A percentile compares a stretch with the other conserved stretches of the same genome.
Conservation (phyloP, 2,329 filamentous ascomycete species). For the Tolypocladium ovalisporum region DNA sequence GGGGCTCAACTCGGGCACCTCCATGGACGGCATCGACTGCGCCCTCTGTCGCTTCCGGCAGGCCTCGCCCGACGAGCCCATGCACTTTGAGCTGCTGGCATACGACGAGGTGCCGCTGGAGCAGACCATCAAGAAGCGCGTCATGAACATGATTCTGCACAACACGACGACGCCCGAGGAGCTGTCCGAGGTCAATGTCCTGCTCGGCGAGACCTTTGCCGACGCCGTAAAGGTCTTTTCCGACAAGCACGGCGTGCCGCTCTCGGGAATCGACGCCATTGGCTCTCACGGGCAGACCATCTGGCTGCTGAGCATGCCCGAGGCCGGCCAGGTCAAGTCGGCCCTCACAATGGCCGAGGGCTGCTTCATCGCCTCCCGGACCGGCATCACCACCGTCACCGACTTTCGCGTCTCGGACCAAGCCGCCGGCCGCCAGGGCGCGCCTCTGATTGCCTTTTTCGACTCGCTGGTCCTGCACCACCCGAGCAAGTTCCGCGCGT, state of each 20-base stretch:
- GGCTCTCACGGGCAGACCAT: constrained; percentile 50
- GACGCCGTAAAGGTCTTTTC: constrained; percentile 39
- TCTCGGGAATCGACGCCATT: constrained; percentile 38
- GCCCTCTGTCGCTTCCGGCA: constrained; percentile 46
- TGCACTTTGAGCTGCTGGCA: constrained; percentile 46
- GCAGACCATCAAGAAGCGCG: constrained; percentile 39
- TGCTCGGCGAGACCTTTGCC: constrained; percentile 46
- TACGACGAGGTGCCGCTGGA: constrained; percentile 46
- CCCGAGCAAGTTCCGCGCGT: constrained; percentile 43
- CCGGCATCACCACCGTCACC: constrained; percentile 46
- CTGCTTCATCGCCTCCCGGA: constrained; percentile 39
- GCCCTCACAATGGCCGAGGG: constrained; percentile 48
- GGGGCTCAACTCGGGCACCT: constrained; percentile 38
- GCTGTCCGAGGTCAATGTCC: constrained; percentile 44
- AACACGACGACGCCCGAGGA: constrained; percentile 41
- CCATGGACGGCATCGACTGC: constrained; percentile 47
- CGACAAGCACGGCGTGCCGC: constrained; percentile 27
- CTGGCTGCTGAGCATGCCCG: constrained; percentile 43
- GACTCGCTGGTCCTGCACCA: constrained; percentile 38
- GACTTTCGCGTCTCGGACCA: constrained; percentile 41
- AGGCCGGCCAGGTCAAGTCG: constrained; percentile 30
- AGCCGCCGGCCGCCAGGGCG: constrained; percentile 34
- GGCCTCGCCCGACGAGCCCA: constrained; percentile 34
- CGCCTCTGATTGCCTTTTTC: constrained; percentile 40
- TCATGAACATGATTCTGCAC: constrained; percentile 46